Base-by-base conservation (phyloP, 164 flowering plant species). In the Sextonia rubra region DNA sequence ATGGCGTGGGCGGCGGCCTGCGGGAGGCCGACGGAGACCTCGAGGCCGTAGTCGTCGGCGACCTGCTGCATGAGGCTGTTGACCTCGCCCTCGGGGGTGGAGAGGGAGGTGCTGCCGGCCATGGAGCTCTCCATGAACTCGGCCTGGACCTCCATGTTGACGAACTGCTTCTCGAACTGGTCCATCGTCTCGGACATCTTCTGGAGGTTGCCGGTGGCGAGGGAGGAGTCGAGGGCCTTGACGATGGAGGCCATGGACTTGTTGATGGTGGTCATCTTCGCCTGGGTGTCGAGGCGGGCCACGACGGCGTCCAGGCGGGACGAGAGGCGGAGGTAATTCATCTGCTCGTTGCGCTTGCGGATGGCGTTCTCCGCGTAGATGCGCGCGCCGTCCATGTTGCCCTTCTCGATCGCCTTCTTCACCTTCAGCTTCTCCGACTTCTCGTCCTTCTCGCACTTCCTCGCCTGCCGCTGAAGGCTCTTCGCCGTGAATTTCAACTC, bases 381-480 rank as follows among this genome's bases (percentile, higher is more conserved):
- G 14, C 78, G 74, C 6, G 78, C 78, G 5, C 78, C 78, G 58
- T 76, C 78, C 72, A 76, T 68, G 71, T 71, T 72, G 0, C 75
- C 75, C 64, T 76, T 76, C 75, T 76, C 78, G 74, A 76, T 76
- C 61, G 78, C 78, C 52, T 76, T 76, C 71, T 76, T 76, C 62
- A 76, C 78, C 68, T 76, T 76, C n/a, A 72, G 68, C 64, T 76
- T 76, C 72, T 76, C 66, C 9, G 72, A 23, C 30, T 76, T 76
- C 75, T 76, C 78, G 27, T 76, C 75, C 30, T 76, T 72, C 72
- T 76, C 78, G 75, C 78, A 76, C 64, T 76, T 76, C 3, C 75
- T 60, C 4, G 78, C n/a, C 62, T 76, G 72, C 23, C 78, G 44
- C 44, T 71, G 75, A 4, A 76, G 75, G 29, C 56, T 22, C 60